Base-by-base conservation (phyloP, 1,284 basidiomycete species). In the Sutorius eximius region DNA sequence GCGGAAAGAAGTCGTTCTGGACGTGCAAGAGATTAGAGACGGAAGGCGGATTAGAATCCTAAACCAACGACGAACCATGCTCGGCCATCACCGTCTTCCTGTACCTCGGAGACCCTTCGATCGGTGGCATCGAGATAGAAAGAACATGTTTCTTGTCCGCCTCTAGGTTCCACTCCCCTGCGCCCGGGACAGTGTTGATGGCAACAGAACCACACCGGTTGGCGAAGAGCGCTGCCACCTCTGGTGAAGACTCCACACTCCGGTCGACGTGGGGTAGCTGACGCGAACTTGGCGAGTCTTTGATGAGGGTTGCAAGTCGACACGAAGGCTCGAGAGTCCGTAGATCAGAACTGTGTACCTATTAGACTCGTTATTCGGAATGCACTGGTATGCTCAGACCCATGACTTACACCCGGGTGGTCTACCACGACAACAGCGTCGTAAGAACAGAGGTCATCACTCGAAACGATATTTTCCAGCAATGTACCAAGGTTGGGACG, bases 321-420 rank as follows among this genome's bases (percentile, higher is more conserved):
- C 83, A 82, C 5, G 77, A 72, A 8, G 81, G 73, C 2, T 80
- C 69, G 12, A 91, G 79, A 11, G 71, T 69, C 33, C 84, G 83
- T 32, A 90, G 73, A 72, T 90, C 87, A 7, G 85, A 85, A 27
- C 86, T 84, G 62, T 86, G 87, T 2, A 87, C 73, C 88, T 89
- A 51, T 34, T 29, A 45, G 40, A 44, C 29, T 27, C 29, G 30
- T 55, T 18, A 62, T n/a, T 33, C 43, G 18, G 27, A 24, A 38
- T 33, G 16, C 50, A 49, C 38, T 16, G 36, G 15, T 18, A 27
- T 18, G n/a, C 45, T 13, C 5, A 33, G 45, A 44, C 11, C 36
- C 27, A n/a, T 32, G 47, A 74, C 81, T 60, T 68, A 89, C 88
- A 32, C 86, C 86, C 27, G 82, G 80, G 53, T 90, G 88, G 60